Conservation (phyloP, 495 filamentous ascomycete species). For the Xylaria telfairii region DNA sequence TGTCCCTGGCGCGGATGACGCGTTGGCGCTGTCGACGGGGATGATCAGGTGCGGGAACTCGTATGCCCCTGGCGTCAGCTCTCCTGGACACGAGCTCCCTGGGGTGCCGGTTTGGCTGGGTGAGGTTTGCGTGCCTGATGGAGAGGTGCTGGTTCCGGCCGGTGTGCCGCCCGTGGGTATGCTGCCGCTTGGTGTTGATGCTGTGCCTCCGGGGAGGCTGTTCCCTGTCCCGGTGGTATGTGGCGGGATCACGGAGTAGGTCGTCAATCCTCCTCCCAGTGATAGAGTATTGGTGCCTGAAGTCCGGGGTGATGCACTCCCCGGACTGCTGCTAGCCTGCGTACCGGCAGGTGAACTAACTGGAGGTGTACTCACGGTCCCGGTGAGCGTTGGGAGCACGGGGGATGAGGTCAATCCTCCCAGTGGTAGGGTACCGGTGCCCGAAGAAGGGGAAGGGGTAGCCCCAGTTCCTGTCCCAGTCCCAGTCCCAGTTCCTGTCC, state of each 20-base stretch:
- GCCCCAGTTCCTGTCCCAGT: no score
- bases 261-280: neutral
- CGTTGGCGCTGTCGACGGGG: constrained; percentile 63
- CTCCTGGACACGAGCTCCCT: constrained; percentile 53
- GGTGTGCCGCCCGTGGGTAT: neutral
- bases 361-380: constrained; percentile 2
- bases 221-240: neutral
- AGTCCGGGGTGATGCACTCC: neutral
- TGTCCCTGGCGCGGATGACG: constrained; percentile 59
- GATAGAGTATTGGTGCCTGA: neutral
- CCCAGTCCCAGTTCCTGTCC: no score
- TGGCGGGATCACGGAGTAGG: neutral
- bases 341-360: neutral
- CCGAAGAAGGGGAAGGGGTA: neutral
- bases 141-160: neutral
- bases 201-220: constrained; percentile 5
- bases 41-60: constrained; percentile 73
- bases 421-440: neutral
- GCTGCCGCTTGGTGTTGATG: neutral
- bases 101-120: constrained; percentile 9
- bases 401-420: neutral
- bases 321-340: neutral
- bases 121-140: neutral
- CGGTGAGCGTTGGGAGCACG: neutral
- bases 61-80: constrained; percentile 57